These are phyloP conservation scores for Metschnikowia noctiluminum DNA, from an alignment of 805 yeast genomes.

Conservation along the genomic window DNA sequence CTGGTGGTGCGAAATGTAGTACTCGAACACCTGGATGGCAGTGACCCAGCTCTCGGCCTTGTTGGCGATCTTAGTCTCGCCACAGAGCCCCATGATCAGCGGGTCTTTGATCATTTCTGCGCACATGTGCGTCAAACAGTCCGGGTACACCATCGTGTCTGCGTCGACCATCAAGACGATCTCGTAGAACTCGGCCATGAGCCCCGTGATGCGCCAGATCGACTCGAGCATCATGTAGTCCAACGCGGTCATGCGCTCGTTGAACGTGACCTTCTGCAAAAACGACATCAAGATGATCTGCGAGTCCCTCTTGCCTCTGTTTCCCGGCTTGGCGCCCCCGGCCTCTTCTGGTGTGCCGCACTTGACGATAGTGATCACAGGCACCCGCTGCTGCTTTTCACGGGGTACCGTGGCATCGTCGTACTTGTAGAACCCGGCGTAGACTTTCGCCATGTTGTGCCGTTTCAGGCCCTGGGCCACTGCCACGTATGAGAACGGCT, in stretches of 20 bases:
- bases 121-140: conserved; percentile 82
- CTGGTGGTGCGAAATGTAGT: conserved; percentile 90
- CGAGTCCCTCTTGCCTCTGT: conserved; percentile 94
- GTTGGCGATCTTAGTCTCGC: conserved; percentile 89
- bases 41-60: conserved; percentile 85
- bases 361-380: conserved; percentile 73
- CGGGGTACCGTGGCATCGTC: conserved; percentile 69
- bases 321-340: conserved; percentile 69
- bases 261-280: conserved; percentile 80
- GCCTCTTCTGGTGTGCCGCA: conserved; percentile 86
- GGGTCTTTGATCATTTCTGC: conserved; percentile 90
- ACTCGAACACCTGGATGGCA: conserved; percentile 89
- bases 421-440: conserved; percentile 90
- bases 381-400: conserved; percentile 83
- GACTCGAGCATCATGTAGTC: conserved; percentile 73
- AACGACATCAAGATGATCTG: conserved; percentile 89
- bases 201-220: conserved; percentile 81
- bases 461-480: conserved; percentile 93
- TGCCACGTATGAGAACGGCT: conserved; percentile 86
- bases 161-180: conserved; percentile 91
- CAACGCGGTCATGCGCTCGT: conserved; percentile 90
- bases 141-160: conserved; percentile 85
- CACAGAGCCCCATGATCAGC: conserved; percentile 86
- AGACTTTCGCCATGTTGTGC: conserved; percentile 96
- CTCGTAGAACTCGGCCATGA: conserved; percentile 81